These are phyloP conservation scores for Boletus nobilissimus DNA, from an alignment of 1,284 basidiomycete genomes.

Conservation along the genomic window DNA sequence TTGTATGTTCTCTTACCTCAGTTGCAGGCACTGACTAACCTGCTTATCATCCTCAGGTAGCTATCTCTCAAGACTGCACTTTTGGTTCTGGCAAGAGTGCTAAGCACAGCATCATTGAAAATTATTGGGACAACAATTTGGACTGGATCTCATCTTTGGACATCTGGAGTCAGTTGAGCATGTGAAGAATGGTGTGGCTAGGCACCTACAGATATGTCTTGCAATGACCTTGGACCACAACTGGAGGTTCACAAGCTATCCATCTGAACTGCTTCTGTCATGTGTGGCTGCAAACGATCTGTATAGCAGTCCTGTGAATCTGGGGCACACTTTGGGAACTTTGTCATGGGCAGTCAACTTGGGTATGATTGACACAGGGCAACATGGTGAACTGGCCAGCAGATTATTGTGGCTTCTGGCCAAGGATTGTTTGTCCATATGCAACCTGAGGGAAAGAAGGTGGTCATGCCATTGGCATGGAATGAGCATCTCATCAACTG, in stretches of 20 bases:
- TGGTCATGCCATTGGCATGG: not conserved
- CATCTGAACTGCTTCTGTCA: slow-evolving; percentile 27
- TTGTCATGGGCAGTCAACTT: not conserved
- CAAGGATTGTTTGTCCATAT: slow-evolving; percentile 29
- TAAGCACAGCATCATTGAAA: not conserved
- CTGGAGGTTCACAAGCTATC: slow-evolving; percentile 24
- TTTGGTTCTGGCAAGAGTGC: not conserved
- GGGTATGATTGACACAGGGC: slow-evolving; percentile 28
- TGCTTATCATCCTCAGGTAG: slow-evolving; percentile 1
- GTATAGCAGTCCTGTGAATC: not conserved
- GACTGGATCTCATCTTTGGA: slow-evolving; percentile 10
- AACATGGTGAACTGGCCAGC: slow-evolving; percentile 19
- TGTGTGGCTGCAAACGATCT: slow-evolving; percentile 16
- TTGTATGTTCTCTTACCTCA: not conserved
- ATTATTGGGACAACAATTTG: slow-evolving; percentile 25
- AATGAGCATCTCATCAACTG: slow-evolving; percentile 13
- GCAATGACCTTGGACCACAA: slow-evolving; percentile 14
- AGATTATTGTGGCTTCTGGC: slow-evolving; percentile 26
- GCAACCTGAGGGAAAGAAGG: not conserved
- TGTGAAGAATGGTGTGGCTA: slow-evolving; percentile 19
- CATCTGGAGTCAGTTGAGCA: slow-evolving; percentile 17
- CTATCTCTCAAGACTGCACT: not conserved
- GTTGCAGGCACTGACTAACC: not conserved
- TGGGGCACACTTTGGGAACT: fast-evolving
- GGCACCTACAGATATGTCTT: slow-evolving; percentile 18